Conservation (phyloP, 2,329 filamentous ascomycete species). For the Myriosclerotinia curreyana region DNA sequence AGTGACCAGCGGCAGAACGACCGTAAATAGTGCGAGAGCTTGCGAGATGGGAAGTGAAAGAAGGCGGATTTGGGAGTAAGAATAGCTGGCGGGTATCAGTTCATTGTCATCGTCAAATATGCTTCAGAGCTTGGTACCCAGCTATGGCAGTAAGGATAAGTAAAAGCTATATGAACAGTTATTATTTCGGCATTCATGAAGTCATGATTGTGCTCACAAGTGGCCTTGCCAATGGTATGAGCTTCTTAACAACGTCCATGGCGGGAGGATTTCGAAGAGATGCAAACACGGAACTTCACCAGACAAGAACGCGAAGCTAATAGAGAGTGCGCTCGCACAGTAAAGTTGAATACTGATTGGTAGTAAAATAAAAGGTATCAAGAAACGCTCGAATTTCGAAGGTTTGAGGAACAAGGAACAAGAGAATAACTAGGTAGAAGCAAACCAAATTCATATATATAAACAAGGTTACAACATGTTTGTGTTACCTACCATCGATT, state of each 20-base stretch:
- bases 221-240: conserved; percentile 28
- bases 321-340: background rate
- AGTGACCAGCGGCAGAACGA: conserved; percentile 36
- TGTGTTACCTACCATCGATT: background rate
- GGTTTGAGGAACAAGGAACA: background rate
- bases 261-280: conserved; percentile 15
- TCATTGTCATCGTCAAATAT: background rate
- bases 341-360: background rate
- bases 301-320: background rate
- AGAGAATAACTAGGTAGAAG: background rate
- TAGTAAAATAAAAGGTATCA: background rate
- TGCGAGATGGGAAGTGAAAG: conserved; percentile 37
- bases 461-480: too few relatives aligned
- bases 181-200: background rate
- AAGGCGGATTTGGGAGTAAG: conserved; percentile 34
- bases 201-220: conserved; percentile 27
- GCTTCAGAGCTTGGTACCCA: conserved; percentile 27
- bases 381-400: background rate
- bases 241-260: conserved; percentile 27
- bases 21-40: conserved; percentile 35
- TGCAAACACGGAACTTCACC: background rate
- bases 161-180: conserved; percentile 30
- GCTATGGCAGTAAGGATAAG: conserved; percentile 34
- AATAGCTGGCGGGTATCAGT: conserved; percentile 31
- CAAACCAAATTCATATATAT: too few relatives aligned